phyloP scores from a whole-genome alignment of 2,329 filamentous ascomycete genomes.

The Botrytis byssoidea region DNA sequence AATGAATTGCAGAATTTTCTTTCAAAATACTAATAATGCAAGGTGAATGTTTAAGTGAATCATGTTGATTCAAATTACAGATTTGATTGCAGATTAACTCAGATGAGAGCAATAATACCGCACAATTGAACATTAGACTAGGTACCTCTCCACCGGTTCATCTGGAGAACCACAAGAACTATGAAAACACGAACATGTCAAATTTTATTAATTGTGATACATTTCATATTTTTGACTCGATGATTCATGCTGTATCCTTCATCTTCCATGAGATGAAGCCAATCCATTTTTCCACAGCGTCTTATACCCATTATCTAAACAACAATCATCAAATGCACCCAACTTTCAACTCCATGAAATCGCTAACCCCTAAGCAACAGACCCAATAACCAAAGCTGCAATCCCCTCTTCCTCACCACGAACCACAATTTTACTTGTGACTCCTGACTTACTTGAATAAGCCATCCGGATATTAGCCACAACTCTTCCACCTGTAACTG shows the following conservation, averaged over 20 bases:
- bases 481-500: slow-evolving; percentile 83
- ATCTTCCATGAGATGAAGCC: slow-evolving; percentile 23
- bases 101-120: neutral
- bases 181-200: neutral
- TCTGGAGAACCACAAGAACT: neutral
- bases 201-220: neutral
- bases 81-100: neutral
- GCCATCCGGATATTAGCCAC: slow-evolving; percentile 89
- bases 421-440: slow-evolving; percentile 93
- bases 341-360: slow-evolving; percentile 33
- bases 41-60: neutral
- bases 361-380: slow-evolving; percentile 56
- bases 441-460: slow-evolving; percentile 85
- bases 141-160: neutral
- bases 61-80: neutral
- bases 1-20: slow-evolving; percentile 5
- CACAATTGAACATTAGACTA: neutral
- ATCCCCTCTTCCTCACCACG: slow-evolving; percentile 91
- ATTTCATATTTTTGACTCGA: slow-evolving; percentile 23
- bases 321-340: slow-evolving; percentile 32
- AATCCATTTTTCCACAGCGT: slow-evolving; percentile 23
- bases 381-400: slow-evolving; percentile 78
- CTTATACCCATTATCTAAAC: slow-evolving; percentile 35
- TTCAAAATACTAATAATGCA: neutral
- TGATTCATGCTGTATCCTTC: slow-evolving; percentile 14